Base-by-base conservation (phyloP, 352 stramenopile species). In the Phytophthora niederhauseri region DNA sequence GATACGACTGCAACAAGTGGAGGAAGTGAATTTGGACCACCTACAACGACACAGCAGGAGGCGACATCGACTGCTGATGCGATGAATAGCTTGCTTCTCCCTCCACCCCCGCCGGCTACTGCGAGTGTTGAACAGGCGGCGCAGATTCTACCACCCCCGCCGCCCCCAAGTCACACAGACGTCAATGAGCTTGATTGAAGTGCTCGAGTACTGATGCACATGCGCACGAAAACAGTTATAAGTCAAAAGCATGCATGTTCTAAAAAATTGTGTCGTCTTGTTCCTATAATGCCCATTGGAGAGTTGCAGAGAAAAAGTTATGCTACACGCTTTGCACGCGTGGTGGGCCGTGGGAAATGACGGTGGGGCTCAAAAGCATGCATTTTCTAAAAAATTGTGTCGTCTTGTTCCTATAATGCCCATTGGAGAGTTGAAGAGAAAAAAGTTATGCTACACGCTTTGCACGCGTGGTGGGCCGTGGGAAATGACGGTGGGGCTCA, bases 181-280 rank as follows among this genome's bases (percentile, higher is more conserved):
- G 78, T 90, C 12, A 67, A 86, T 45, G 82, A 81, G 26, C 70
- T 90, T 0, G 82, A 90, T 60, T 90, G 64, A 63, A 28, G 12
- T 20, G 7, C 14, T 31, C 26, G 2, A 20, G 9, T 19, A 2
- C 43, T 14, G 26, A 4, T 43, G 6, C n/a, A 24, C 3, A 4
- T 66, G 45, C 24, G 9, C 28, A 54, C n/a, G 45, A 49, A 19
- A 9, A 31, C 43, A 49, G 43, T 9, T 22, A 49, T 24, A 22
- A 6, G 12, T 11, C 17, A 50, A 50, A 50, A 3, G 24, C 36
- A n/a, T 43, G 36, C 36, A n/a, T 31, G 0, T 31, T 31, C 28
- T 31, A 46, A n/a, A 15, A 46, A 15, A 6, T 19, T 46, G 38
- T 46, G 28, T 31, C 3, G 28, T 6, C 38, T 6, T 46, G 1